Conservation (phyloP, 179 eudicot species). For the Pouteria campechiana region DNA sequence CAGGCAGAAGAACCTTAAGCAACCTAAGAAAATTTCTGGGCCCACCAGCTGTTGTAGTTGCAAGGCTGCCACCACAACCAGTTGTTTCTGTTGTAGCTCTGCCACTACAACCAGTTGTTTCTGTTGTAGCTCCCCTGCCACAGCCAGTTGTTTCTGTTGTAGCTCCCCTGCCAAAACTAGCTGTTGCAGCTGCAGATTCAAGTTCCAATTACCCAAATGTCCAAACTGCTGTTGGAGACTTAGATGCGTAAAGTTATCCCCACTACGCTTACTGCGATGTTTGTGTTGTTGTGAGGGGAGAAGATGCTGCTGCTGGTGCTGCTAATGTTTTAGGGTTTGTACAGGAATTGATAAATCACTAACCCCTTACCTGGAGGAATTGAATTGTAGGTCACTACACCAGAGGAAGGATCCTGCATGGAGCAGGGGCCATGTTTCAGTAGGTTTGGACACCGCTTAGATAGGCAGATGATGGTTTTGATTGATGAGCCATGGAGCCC, state of each 20-base stretch:
- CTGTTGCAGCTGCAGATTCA: slow-evolving; percentile 41
- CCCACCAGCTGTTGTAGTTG: slow-evolving; percentile 7
- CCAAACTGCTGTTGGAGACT: slow-evolving; percentile 23
- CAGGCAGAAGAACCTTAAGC: slow-evolving; percentile 24
- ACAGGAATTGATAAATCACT: no score
- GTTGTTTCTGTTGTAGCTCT: slow-evolving; percentile 22
- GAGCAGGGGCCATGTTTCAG: no score
- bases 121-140: slow-evolving; percentile 31
- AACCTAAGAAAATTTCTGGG: neutral
- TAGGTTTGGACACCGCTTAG: no score
- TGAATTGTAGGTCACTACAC: no score
- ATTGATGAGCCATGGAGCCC: no score
- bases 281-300: slow-evolving; percentile 12
- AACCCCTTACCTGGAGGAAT: no score
- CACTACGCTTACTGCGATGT: no score
- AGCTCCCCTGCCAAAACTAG: slow-evolving; percentile 21
- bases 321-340: no score
- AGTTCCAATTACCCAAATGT: slow-evolving; percentile 25
- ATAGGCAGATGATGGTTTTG: no score
- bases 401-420: no score
- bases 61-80: slow-evolving; percentile 9
- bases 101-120: slow-evolving; percentile 26
- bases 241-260: slow-evolving; percentile 25
- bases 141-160: slow-evolving; percentile 38
- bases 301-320: slow-evolving; percentile 10